Conservation (phyloP, 2,329 filamentous ascomycete species). For the Chrysoporthe cubensis region DNA sequence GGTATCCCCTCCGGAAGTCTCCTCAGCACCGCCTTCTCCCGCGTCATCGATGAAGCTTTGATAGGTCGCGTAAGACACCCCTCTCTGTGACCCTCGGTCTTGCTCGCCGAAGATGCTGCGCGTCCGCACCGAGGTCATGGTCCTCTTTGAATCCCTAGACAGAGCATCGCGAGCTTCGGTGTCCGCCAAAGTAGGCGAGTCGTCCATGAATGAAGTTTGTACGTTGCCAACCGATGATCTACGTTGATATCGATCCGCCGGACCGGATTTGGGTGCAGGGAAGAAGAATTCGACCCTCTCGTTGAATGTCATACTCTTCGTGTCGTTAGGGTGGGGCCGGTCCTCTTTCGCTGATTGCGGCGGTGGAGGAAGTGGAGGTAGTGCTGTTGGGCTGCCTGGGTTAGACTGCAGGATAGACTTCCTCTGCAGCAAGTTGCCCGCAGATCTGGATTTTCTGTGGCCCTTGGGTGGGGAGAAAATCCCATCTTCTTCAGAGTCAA, state of each 20-base stretch:
- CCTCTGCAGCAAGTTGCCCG: constrained; percentile 48
- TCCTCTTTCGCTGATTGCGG: constrained; percentile 45
- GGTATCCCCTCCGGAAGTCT: constrained; percentile 35
- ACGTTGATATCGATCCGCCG: constrained; percentile 32
- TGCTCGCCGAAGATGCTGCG: constrained; percentile 43
- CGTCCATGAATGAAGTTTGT: constrained; percentile 38
- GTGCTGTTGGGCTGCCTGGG: constrained; percentile 51
- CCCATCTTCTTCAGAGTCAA: constrained; percentile 45
- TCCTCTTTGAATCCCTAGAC: constrained; percentile 41
- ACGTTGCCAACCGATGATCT: constrained; percentile 48
- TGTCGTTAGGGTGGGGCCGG: constrained; percentile 54
- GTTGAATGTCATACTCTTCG: constrained; percentile 61
- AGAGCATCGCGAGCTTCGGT: constrained; percentile 31
- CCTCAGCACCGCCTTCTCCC: constrained; percentile 41
- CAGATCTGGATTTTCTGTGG: constrained; percentile 56
- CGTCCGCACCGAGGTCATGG: constrained; percentile 44
- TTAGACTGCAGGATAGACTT: constrained; percentile 51
- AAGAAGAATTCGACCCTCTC: constrained; percentile 61
- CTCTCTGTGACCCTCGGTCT: constrained; percentile 22
- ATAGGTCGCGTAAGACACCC: constrained; percentile 31
- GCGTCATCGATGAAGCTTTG: constrained; percentile 39
- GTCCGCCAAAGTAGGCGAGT: constrained; percentile 34
- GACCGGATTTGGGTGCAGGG: constrained; percentile 39
- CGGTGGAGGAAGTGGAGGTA: constrained; percentile 56
- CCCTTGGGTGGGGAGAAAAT: constrained; percentile 48